phyloP scores from a whole-genome alignment of 2,329 filamentous ascomycete genomes.

The Verticillium longisporum region DNA sequence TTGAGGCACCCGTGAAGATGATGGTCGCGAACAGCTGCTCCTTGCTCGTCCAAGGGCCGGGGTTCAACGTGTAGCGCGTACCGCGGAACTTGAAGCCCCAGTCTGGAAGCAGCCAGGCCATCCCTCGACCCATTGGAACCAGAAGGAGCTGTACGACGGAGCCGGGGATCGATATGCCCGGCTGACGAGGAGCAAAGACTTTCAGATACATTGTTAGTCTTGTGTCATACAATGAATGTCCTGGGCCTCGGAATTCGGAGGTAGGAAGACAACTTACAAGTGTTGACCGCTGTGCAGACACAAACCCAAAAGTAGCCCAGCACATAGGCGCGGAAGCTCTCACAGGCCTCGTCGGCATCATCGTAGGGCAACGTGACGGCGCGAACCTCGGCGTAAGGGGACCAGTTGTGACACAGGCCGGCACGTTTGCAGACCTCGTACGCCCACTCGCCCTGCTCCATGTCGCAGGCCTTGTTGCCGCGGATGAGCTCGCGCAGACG shows the following conservation, averaged over 20 bases:
- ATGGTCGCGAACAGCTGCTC: conserved; percentile 36
- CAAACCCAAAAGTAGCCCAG: conserved; percentile 18
- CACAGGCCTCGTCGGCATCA: conserved; percentile 25
- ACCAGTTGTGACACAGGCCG: conserved; percentile 30
- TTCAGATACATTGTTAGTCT: background rate
- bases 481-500: conserved; percentile 29
- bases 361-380: conserved; percentile 30
- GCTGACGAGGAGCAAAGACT: conserved; percentile 1
- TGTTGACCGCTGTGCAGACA: conserved; percentile 29
- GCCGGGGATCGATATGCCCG: conserved; percentile 19
- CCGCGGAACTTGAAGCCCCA: conserved; percentile 33
- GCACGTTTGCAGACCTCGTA: conserved; percentile 33
- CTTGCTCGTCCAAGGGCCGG: conserved; percentile 33
- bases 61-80: conserved; percentile 26
- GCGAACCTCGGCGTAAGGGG: conserved; percentile 34
- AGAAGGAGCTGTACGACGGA: conserved; percentile 38
- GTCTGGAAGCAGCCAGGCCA: conserved; percentile 35
- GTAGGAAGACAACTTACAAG: conserved; percentile 27
- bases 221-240: conserved; percentile 23
- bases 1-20: conserved; percentile 19
- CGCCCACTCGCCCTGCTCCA: conserved; percentile 32
- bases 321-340: conserved; percentile 35
- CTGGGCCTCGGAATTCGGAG: background rate
- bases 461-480: conserved; percentile 30
- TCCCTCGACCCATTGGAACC: conserved; percentile 34